A percentile compares a stretch with the other conserved stretches of the same genome.
phyloP scores from a whole-genome alignment of 2,329 filamentous ascomycete genomes.

The Nannizzia gypsea region DNA sequence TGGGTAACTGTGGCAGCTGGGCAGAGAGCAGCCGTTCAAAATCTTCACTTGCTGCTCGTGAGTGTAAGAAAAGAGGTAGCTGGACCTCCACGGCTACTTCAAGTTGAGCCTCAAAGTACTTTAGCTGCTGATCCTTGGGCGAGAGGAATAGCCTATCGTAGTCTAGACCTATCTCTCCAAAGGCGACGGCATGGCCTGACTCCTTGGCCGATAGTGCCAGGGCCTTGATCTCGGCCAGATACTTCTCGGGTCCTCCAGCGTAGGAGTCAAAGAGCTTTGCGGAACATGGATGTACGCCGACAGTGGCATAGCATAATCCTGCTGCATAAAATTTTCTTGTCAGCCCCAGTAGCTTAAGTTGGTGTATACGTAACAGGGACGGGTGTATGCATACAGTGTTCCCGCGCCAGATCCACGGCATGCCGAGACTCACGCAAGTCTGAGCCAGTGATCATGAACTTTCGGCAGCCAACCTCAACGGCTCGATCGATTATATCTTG shows the following conservation, averaged over 20 bases:
- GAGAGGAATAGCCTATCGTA: constrained; percentile 85
- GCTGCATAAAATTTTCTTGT: constrained; percentile 37
- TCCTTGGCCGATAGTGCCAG: constrained; percentile 52
- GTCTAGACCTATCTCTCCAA: constrained; percentile 92
- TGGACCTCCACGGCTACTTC: constrained; percentile 64
- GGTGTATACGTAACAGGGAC: neutral
- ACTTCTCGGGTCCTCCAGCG: constrained; percentile 32
- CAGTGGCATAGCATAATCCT: constrained; percentile 73
- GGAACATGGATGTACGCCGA: constrained; percentile 88
- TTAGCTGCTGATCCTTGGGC: constrained; percentile 64
- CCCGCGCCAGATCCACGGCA: constrained; percentile 59
- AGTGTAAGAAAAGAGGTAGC: constrained; percentile 84
- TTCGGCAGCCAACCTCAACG: constrained; percentile 64
- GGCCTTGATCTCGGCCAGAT: constrained; percentile 48
- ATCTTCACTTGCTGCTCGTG: constrained; percentile 71
- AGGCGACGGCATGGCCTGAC: constrained; percentile 56
- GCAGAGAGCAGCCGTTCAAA: constrained; percentile 62
- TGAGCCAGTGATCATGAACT: constrained; percentile 88
- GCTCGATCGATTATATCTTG: constrained; percentile 66
- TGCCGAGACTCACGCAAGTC: constrained; percentile 66
- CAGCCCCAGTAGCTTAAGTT: neutral
- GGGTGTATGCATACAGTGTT: constrained; percentile 51
- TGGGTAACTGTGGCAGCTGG: constrained; percentile 54
- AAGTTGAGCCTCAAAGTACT: constrained; percentile 75
- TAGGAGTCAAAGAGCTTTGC: constrained; percentile 63